phyloP scores from a whole-genome alignment of 2,329 filamentous ascomycete genomes.

The Ophiostoma sp. region DNA sequence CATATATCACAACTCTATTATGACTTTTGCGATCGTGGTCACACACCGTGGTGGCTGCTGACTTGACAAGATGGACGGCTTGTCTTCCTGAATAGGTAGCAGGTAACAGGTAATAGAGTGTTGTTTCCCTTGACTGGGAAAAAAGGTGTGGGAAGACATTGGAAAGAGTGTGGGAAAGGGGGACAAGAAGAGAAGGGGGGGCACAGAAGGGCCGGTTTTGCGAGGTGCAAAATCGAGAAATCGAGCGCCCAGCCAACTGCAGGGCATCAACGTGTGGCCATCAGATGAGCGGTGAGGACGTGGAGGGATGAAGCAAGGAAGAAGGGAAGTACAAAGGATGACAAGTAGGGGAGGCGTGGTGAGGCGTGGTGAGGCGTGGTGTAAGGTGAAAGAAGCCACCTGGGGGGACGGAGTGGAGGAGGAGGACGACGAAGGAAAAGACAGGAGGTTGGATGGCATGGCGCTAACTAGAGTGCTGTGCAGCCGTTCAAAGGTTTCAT shows the following conservation, averaged over 20 bases:
- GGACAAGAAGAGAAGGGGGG: neutral
- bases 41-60: neutral
- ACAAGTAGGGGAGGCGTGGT: neutral
- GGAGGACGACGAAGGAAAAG: neutral
- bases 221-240: neutral
- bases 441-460: neutral
- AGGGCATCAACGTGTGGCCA: neutral
- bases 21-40: neutral
- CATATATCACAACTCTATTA: neutral
- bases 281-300: slow-evolving; percentile 20
- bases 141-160: neutral
- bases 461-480: neutral
- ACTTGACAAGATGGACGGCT: neutral
- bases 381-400: neutral
- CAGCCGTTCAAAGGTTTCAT: neutral
- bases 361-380: slow-evolving; percentile 2
- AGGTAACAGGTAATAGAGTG: neutral
- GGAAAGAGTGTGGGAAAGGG: neutral
- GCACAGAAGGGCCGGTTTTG: neutral
- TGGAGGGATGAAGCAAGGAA: neutral
- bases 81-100: neutral
- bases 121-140: neutral
- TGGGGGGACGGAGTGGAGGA: neutral
- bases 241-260: neutral
- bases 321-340: neutral